Evolutionary conservation across 2,329 filamentous ascomycete species (phyloP).

Genomic region (Botrytis squamosa): DNA sequence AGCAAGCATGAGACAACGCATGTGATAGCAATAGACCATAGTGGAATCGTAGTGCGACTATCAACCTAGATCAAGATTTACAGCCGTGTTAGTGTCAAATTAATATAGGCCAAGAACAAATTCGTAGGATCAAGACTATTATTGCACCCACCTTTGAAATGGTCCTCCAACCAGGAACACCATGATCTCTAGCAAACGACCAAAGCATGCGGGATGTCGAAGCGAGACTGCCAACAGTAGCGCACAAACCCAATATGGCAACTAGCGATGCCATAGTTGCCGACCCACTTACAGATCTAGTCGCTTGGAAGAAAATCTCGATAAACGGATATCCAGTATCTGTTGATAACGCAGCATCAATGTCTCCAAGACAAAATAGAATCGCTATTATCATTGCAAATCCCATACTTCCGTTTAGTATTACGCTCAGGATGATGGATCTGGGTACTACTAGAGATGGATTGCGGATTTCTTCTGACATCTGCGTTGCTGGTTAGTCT

Average conservation of each 20-base stretch:
- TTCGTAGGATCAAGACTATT: not conserved
- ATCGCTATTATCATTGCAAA: constrained; percentile 42
- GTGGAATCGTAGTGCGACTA: not conserved
- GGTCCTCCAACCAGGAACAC: constrained; percentile 43
- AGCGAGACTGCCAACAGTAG: constrained; percentile 40
- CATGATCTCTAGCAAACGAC: constrained; percentile 47
- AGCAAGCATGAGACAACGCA: constrained; percentile 19
- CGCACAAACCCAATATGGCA: constrained; percentile 41
- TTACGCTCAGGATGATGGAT: constrained; percentile 45
- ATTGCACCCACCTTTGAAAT: constrained; percentile 38
- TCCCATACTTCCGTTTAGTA: constrained; percentile 49
- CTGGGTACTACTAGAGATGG: constrained; percentile 17
- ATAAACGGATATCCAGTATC: constrained; percentile 48
- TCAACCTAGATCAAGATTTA: constrained; percentile 7
- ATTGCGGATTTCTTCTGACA: constrained; percentile 24
- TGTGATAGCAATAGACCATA: constrained; percentile 16
- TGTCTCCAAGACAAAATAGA: constrained; percentile 40
- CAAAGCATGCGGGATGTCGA: constrained; percentile 43
- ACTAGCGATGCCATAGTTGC: constrained; percentile 49
- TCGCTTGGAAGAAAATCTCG: constrained; percentile 52
- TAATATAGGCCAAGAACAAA: rapidly evolving
- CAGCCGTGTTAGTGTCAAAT: not conserved
- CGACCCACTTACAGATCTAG: constrained; percentile 46
- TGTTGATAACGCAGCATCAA: constrained; percentile 40
- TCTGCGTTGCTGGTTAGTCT: not conserved